These are phyloP conservation scores for Ophiostoma novo-ulmi DNA, from an alignment of 2,329 filamentous ascomycete genomes.

Conservation along the genomic window DNA sequence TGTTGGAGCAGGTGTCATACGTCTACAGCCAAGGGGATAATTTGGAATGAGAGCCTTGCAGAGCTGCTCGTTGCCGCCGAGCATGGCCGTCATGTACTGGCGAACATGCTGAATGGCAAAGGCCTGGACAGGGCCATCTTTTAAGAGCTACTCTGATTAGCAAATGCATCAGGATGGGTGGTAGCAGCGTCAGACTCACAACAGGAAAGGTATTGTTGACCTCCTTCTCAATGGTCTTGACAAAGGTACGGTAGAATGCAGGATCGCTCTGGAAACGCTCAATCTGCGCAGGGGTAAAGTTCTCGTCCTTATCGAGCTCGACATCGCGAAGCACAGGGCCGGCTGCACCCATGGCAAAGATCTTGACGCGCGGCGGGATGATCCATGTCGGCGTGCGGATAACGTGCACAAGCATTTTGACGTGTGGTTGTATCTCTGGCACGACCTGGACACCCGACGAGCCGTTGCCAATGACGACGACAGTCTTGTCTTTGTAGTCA, in stretches of 20 bases:
- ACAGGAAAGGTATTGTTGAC: slow-evolving; percentile 42
- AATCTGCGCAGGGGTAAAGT: slow-evolving; percentile 43
- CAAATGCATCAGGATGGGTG: neutral
- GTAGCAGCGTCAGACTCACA: slow-evolving; percentile 31
- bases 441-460: slow-evolving; percentile 51
- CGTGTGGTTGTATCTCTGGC: slow-evolving; percentile 44
- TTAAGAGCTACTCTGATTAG: slow-evolving; percentile 34
- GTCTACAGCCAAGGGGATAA: slow-evolving; percentile 45
- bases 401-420: slow-evolving; percentile 37
- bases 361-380: slow-evolving; percentile 34
- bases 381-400: slow-evolving; percentile 44
- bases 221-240: slow-evolving; percentile 45
- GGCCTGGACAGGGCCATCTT: slow-evolving; percentile 39
- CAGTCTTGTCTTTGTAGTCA: slow-evolving; percentile 45
- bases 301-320: slow-evolving; percentile 41
- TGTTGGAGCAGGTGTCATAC: slow-evolving; percentile 47
- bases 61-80: slow-evolving; percentile 46
- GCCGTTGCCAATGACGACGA: slow-evolving; percentile 54
- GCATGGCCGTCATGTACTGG: slow-evolving; percentile 45
- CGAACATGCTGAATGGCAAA: slow-evolving; percentile 40
- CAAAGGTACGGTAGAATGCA: slow-evolving; percentile 43
- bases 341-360: slow-evolving; percentile 39
- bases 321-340: slow-evolving; percentile 37
- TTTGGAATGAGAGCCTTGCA: slow-evolving; percentile 48
- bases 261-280: slow-evolving; percentile 44